These are phyloP conservation scores for Venturiaceae sp. DNA, from an alignment of 2,329 filamentous ascomycete genomes.

Conservation along the genomic window DNA sequence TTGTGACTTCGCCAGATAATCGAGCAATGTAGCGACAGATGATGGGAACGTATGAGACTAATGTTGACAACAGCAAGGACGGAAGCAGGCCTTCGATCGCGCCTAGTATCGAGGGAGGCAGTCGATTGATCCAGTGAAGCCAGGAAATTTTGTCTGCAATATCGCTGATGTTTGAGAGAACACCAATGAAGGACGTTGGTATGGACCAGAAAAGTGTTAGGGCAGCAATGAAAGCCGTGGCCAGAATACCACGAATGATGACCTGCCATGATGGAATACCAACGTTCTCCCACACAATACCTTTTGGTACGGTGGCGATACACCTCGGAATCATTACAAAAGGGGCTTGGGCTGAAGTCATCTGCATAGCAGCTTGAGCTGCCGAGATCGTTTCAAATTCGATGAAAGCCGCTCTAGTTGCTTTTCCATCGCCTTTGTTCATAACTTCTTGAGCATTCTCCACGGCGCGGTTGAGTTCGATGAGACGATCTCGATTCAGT, in stretches of 20 bases:
- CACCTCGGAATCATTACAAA: conserved; percentile 28
- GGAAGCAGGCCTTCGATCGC: conserved; percentile 84
- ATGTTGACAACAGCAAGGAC: conserved; percentile 63
- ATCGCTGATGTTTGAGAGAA: conserved; percentile 34
- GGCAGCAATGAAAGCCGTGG: conserved; percentile 27
- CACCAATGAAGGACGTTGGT: conserved; percentile 33
- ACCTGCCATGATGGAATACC: conserved; percentile 24
- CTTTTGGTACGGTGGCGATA: conserved; percentile 33
- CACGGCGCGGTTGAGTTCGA: conserved; percentile 61
- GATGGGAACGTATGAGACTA: conserved; percentile 79
- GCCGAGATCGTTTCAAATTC: conserved; percentile 75
- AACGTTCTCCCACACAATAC: conserved; percentile 38
- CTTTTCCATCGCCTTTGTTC: conserved; percentile 53
- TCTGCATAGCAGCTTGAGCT: conserved; percentile 78
- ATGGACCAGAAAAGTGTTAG: conserved; percentile 37
- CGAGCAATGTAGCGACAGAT: conserved; percentile 56
- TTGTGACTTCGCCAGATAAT: conserved; percentile 1
- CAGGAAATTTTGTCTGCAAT: conserved; percentile 49
- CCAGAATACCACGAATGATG: conserved; percentile 19
- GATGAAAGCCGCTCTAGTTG: conserved; percentile 72
- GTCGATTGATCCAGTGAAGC: conserved; percentile 61
- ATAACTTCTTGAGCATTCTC: conserved; percentile 58
- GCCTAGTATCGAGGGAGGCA: conserved; percentile 66
- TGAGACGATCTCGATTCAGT: conserved; percentile 67
- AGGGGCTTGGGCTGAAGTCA: conserved; percentile 27